These are phyloP conservation scores for Rhodotorula babjevae DNA, from an alignment of 768 basidiomycete species.

Conservation along the genomic window DNA sequence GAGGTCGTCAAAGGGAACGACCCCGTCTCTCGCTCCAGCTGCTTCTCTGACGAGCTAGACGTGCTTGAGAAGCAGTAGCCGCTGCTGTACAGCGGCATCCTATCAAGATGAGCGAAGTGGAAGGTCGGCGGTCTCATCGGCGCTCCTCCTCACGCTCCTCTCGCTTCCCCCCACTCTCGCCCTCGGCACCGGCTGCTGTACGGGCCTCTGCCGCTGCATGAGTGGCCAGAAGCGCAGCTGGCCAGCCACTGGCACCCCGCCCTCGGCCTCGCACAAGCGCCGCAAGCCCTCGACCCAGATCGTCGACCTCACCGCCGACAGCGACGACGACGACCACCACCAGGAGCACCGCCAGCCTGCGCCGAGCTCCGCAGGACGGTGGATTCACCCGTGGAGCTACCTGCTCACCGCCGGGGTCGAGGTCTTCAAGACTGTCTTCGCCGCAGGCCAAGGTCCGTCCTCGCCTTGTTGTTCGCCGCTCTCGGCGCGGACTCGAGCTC, in stretches of 20 bases:
- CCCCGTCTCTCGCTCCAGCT: no score
- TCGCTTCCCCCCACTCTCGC: background rate
- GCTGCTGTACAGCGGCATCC: no score
- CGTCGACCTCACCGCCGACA: background rate
- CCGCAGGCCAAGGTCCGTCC: background rate
- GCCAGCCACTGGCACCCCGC: background rate
- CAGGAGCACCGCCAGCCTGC: no score
- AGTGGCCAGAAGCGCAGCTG: background rate
- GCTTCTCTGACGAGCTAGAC: no score
- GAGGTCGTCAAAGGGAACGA: no score
- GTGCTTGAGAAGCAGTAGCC: no score
- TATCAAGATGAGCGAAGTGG: no score
- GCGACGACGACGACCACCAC: background rate
- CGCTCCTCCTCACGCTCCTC: background rate
- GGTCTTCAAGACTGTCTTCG: background rate
- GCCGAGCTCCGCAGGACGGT: no score
- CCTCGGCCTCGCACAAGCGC: background rate
- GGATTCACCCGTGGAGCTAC: background rate
- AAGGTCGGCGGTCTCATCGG: background rate
- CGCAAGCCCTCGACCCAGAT: background rate
- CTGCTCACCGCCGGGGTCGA: background rate
- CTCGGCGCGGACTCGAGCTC: no score
- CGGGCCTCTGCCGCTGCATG: background rate
- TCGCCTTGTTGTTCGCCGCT: no score
- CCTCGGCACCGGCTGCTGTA: background rate